A percentile compares a stretch with the other conserved stretches of the same genome.
phyloP scores from a whole-genome alignment of 1,139 yeast species.

The Magnusiomyces suaveolens region DNA sequence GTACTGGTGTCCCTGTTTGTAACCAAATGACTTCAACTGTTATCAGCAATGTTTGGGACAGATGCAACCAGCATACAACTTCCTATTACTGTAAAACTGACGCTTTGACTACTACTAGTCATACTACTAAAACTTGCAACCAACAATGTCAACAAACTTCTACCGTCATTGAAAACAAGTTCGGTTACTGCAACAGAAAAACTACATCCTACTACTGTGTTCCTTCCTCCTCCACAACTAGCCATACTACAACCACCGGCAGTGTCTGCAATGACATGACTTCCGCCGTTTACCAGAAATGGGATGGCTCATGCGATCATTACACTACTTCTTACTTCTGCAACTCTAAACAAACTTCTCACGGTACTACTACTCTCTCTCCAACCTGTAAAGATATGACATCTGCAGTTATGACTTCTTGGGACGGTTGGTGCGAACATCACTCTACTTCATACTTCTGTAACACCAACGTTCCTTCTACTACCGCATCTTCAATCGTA shows the following conservation, averaged over 20 bases:
- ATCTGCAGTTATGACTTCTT: not conserved
- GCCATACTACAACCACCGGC: not conserved
- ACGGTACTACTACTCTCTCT: not conserved
- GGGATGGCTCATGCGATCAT: not conserved
- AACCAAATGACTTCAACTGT: conserved; percentile 1
- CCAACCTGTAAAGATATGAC: not conserved
- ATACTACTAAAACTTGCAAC: not conserved
- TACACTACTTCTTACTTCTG: not conserved
- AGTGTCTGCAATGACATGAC: not conserved
- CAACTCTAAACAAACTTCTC: not conserved
- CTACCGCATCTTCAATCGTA: not conserved
- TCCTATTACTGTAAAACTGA: not conserved
- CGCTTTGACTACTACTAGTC: not conserved
- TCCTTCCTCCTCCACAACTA: not conserved
- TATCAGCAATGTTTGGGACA: not conserved
- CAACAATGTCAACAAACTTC: not conserved
- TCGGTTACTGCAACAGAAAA: not conserved
- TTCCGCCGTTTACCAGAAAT: not conserved
- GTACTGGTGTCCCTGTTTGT: not conserved
- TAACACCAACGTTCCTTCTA: not conserved
- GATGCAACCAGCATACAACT: not conserved
- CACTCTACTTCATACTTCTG: not conserved
- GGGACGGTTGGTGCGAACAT: not conserved
- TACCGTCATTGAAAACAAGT: not conserved
- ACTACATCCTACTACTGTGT: not conserved